Percentiles rank a stretch among this genome's conserved stretches.
Conservation (phyloP, 2,329 filamentous ascomycete species). For the Aureobasidium melanogenum region DNA sequence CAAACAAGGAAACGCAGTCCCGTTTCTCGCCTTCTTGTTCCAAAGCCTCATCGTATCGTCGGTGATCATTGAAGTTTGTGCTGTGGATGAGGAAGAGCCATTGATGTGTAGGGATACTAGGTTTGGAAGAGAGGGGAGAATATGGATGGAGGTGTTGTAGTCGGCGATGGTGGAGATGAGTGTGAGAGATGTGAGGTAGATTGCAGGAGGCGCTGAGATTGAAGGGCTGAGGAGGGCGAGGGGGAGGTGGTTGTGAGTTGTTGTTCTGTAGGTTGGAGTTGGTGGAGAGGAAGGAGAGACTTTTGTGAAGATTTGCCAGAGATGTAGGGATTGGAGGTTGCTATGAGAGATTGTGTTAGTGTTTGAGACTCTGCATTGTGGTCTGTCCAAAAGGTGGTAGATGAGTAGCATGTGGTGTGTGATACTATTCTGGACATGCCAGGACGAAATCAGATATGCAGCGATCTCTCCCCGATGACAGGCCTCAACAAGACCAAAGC, state of each 20-base stretch:
- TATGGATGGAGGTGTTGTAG: not conserved
- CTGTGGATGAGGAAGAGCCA: not conserved
- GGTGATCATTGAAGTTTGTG: not conserved
- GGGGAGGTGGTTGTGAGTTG: not conserved
- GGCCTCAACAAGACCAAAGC: not conserved
- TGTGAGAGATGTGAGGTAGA: not conserved
- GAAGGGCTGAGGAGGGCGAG: not conserved
- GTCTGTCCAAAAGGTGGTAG: not conserved
- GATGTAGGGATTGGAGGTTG: not conserved
- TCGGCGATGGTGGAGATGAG: not conserved
- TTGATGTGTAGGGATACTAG: not conserved
- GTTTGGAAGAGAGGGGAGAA: not conserved
- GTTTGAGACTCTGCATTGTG: not conserved
- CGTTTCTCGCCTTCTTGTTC: not conserved
- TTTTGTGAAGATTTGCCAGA: conserved; percentile 3
- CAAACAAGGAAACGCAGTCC: not conserved
- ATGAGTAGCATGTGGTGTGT: not conserved
- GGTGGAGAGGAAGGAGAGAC: not conserved
- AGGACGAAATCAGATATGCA: not conserved
- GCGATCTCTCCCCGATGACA: not conserved
- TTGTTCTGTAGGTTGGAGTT: not conserved
- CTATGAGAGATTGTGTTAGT: not conserved
- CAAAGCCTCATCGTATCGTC: not conserved
- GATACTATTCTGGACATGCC: too few relatives aligned
- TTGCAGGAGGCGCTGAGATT: not conserved